A percentile compares a stretch with the other conserved stretches of the same genome.
Conservation (phyloP, 495 filamentous ascomycete genomes). For the Penicillium goetzii region DNA sequence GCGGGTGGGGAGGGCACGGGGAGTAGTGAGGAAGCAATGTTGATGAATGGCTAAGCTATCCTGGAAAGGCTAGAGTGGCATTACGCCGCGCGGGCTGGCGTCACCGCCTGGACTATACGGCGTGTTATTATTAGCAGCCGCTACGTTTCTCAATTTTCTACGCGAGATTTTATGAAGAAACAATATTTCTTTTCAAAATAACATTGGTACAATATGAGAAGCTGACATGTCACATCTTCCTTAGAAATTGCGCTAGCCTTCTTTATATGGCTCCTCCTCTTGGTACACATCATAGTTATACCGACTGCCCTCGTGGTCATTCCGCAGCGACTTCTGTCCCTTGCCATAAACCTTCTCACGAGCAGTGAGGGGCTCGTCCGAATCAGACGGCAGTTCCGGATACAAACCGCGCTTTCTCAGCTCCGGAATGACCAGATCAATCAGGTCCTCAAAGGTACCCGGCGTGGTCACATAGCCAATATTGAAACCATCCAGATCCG, state of each 20-base stretch:
- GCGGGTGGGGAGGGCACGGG: conserved; percentile 12
- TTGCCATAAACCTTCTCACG: conserved; percentile 65
- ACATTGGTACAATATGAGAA: not conserved
- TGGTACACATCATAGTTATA: conserved; percentile 63
- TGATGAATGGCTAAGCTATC: conserved; percentile 33
- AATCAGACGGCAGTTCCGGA: conserved; percentile 31
- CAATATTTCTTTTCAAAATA: not conserved
- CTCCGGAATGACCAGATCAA: conserved; percentile 63
- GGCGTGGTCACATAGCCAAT: conserved; percentile 58
- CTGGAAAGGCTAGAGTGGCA: conserved; percentile 55
- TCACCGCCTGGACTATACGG: conserved; percentile 22
- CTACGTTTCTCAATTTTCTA: not conserved
- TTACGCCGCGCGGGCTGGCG: conserved; percentile 36
- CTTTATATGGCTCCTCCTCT: conserved; percentile 46
- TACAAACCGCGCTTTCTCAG: conserved; percentile 56
- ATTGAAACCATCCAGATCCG: conserved; percentile 67
- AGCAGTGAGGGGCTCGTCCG: conserved; percentile 53
- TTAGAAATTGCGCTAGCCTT: not conserved
- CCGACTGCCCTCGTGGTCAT: conserved; percentile 56
- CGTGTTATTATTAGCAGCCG: conserved; percentile 22
- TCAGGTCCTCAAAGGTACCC: conserved; percentile 64
- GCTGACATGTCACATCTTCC: not conserved
- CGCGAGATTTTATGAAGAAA: not conserved
- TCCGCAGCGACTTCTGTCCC: conserved; percentile 55
- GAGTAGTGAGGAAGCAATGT: conserved; percentile 22